Base-by-base conservation (phyloP, 371 early-diverging fungal genomes). In the Batkoa obscura region DNA sequence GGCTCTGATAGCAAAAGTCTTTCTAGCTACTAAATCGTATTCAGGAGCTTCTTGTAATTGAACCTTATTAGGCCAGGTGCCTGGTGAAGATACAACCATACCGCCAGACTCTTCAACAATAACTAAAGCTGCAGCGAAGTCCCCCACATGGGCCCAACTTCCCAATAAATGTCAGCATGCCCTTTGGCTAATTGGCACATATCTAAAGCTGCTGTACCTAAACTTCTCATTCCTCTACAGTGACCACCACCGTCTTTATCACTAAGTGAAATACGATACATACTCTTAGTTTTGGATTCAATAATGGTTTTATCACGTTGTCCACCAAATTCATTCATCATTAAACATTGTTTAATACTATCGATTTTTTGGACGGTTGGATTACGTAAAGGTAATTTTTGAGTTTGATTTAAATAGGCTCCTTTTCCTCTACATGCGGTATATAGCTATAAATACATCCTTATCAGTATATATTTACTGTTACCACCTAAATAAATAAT, bases 121-220 rank as follows among this genome's bases (percentile, higher is more conserved):
- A 23, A 80, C 68, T 0, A 78, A 69, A n/a, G 73, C 89, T 12
- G 89, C 89, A 30, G 80, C 76, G 30, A 87, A 78, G 62, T 88
- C 91, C 87, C 88, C 82, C 35, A 43, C 37, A 10, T 59, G 53
- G 64, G 75, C 2, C 94, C 95, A 34, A 83, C 76, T 66, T 94
- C 95, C 86, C 88, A 94, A 64, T 88, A 94, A 4, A 83, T 70
- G 61, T 94, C 94, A 10, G 82, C 65, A 10, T 74, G 68, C 2
- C 94, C 94, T 49, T 83, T 76, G 3, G 94, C 92, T 2, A 90
- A 75, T 17, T 72, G 64, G 58, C 85, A 80, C 69, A 91, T 66
- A 55, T 84, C 81, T 15, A 89, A 59, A 0, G 90, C 83, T 1
- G 87, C 92, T 4, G 83, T 78, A 0, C 94, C 95, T 0, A 82